Conservation (phyloP, 805 yeast genomes). For the Lipomyces lipofer region DNA sequence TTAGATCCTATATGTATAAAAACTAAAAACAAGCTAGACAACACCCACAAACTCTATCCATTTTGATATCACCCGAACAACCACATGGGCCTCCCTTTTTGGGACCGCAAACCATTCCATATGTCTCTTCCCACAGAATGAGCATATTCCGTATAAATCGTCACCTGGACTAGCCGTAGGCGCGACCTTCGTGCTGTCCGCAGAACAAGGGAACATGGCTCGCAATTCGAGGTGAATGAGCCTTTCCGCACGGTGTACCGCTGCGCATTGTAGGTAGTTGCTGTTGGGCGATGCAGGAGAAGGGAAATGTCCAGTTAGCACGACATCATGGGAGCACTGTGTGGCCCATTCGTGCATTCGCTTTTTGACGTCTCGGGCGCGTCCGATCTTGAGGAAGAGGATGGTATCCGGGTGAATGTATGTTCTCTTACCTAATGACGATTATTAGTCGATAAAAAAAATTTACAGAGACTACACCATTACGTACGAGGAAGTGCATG, state of each 20-base stretch:
- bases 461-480: background rate
- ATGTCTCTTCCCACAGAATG: slow-evolving; percentile 20
- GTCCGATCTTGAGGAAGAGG: slow-evolving; percentile 24
- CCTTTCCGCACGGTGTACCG: slow-evolving; percentile 30
- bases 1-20: too few relatives aligned
- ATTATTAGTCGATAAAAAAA: background rate
- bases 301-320: slow-evolving; percentile 24
- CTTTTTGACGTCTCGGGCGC: slow-evolving; percentile 21
- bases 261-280: slow-evolving; percentile 7
- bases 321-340: slow-evolving; percentile 26
- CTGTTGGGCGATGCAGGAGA: background rate
- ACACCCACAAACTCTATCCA: slow-evolving; percentile 30
- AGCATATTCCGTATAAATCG: slow-evolving; percentile 4
- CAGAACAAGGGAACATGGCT: slow-evolving; percentile 15
- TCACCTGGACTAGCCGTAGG: background rate
- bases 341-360: slow-evolving; percentile 28
- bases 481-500: background rate
- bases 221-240: slow-evolving; percentile 29
- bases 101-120: slow-evolving; percentile 31
- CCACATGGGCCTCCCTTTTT: slow-evolving; percentile 6
- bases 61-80: slow-evolving; percentile 9
- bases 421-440: background rate
- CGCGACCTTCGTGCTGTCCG: background rate
- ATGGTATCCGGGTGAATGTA: background rate
- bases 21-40: background rate